Conservation (phyloP, 176 grass and related monocot species). For the Metroxylon sagu region DNA sequence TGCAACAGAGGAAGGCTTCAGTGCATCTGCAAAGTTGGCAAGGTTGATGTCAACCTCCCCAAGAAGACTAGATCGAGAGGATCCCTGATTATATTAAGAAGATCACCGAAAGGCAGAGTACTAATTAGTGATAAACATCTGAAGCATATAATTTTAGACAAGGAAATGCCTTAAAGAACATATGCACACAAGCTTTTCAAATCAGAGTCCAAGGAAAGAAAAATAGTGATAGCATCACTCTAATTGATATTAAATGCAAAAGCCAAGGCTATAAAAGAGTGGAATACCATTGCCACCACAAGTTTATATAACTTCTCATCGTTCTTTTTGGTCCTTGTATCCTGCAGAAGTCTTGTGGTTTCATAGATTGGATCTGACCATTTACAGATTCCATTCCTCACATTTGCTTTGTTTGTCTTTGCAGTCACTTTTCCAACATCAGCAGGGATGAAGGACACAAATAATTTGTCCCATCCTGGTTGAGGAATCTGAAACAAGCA, state of each 20-base stretch:
- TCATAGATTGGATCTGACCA: slow-evolving; percentile 99
- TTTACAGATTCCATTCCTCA: slow-evolving; percentile 85
- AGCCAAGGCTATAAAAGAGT: too few relatives aligned
- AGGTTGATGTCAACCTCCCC: slow-evolving; percentile 95
- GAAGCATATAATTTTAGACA: too few relatives aligned
- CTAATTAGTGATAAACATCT: not conserved
- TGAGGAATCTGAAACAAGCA: slow-evolving; percentile 72
- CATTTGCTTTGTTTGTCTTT: slow-evolving; percentile 97
- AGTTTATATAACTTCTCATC: slow-evolving; percentile 95
- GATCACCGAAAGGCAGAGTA: slow-evolving; percentile 16
- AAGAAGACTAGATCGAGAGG: slow-evolving; percentile 81
- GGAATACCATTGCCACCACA: slow-evolving; percentile 80
- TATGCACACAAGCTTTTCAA: too few relatives aligned
- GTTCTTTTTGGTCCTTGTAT: slow-evolving; percentile 74
- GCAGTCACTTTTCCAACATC: slow-evolving; percentile 75
- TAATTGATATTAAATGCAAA: too few relatives aligned
- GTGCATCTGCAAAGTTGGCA: slow-evolving; percentile 90
- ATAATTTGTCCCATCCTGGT: slow-evolving; percentile 94
- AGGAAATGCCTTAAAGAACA: too few relatives aligned
- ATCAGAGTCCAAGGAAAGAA: too few relatives aligned
- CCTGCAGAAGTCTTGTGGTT: slow-evolving; percentile 88
- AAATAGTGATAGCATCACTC: too few relatives aligned
- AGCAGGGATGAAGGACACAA: slow-evolving; percentile 83
- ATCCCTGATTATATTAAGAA: slow-evolving; percentile 55
- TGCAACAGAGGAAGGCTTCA: slow-evolving; percentile 68